Evolutionary conservation across 345 rosid species (phyloP).

Genomic region (Balakata baccata): DNA sequence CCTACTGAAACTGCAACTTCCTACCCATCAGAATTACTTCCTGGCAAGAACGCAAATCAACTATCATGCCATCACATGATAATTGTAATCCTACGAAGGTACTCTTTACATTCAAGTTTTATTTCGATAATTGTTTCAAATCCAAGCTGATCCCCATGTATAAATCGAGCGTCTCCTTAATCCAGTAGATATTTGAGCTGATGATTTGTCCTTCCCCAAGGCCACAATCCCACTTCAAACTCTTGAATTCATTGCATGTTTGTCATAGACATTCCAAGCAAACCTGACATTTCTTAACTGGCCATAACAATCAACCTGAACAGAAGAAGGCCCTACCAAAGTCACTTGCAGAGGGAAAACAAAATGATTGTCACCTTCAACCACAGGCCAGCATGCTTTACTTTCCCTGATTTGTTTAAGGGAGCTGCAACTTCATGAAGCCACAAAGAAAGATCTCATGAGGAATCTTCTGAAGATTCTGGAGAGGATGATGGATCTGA

Average conservation of each 20-base stretch:
- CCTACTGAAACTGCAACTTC: neutral
- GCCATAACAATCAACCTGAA: slow-evolving; percentile 13
- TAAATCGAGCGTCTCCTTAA: slow-evolving; percentile 5
- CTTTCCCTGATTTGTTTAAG: slow-evolving; percentile 5
- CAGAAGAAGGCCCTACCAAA: neutral
- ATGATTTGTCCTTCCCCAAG: neutral
- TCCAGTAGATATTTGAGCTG: neutral
- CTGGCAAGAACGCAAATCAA: slow-evolving; percentile 15
- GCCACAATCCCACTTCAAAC: neutral
- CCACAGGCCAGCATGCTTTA: slow-evolving; percentile 13
- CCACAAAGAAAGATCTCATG: slow-evolving; percentile 17
- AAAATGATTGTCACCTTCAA: slow-evolving; percentile 22
- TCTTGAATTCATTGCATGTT: neutral
- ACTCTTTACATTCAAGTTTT: slow-evolving; percentile 21
- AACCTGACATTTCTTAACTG: slow-evolving; percentile 13
- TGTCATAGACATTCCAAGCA: slow-evolving; percentile 10
- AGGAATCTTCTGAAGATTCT: slow-evolving; percentile 27
- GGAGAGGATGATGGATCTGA: slow-evolving; percentile 39
- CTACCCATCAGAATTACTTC: slow-evolving; percentile 13
- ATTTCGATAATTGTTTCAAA: slow-evolving; percentile 14
- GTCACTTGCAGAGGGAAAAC: slow-evolving; percentile 17
- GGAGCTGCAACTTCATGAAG: slow-evolving; percentile 8
- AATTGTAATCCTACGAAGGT: slow-evolving; percentile 11
- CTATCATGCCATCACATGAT: slow-evolving; percentile 14
- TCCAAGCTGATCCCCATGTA: slow-evolving; percentile 19